phyloP scores from a whole-genome alignment of 1,139 yeast genomes.

The Ogataea hybrid region DNA sequence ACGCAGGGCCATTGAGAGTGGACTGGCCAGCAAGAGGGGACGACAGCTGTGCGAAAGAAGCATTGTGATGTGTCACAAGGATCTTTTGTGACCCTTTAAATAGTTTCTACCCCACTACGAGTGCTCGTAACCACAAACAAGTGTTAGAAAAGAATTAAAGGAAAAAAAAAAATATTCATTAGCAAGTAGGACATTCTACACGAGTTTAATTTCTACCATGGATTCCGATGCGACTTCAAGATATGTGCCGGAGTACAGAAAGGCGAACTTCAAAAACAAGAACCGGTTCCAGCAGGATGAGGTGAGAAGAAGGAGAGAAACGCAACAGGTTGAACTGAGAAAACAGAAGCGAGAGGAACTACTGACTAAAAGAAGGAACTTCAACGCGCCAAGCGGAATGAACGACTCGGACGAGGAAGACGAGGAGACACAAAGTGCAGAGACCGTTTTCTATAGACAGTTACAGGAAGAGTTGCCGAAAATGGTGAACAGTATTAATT shows the following conservation, averaged over 20 bases:
- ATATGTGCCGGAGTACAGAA: slow-evolving; percentile 96
- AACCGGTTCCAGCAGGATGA: slow-evolving; percentile 95
- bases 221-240: slow-evolving; percentile 73
- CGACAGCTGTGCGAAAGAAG: background rate
- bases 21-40: background rate
- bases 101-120: slow-evolving; percentile 6
- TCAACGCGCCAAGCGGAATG: slow-evolving; percentile 41
- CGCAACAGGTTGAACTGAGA: slow-evolving; percentile 93
- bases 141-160: slow-evolving; percentile 6
- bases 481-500: slow-evolving; percentile 79
- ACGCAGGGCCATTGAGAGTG: background rate
- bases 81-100: background rate
- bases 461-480: slow-evolving; percentile 77
- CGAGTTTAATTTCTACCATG: slow-evolving; percentile 38
- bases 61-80: slow-evolving; percentile 7
- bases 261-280: slow-evolving; percentile 93
- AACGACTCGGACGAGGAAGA: slow-evolving; percentile 47
- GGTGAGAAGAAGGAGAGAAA: slow-evolving; percentile 96
- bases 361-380: slow-evolving; percentile 87
- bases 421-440: slow-evolving; percentile 42
- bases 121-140: slow-evolving; percentile 10
- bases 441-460: slow-evolving; percentile 50
- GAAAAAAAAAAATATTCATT: slow-evolving; percentile 7
- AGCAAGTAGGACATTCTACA: slow-evolving; percentile 5
- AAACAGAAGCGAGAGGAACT: slow-evolving; percentile 97